These are phyloP conservation scores for Aspergillus fischeri DNA, from an alignment of 2,329 filamentous ascomycete genomes.

Conservation along the genomic window DNA sequence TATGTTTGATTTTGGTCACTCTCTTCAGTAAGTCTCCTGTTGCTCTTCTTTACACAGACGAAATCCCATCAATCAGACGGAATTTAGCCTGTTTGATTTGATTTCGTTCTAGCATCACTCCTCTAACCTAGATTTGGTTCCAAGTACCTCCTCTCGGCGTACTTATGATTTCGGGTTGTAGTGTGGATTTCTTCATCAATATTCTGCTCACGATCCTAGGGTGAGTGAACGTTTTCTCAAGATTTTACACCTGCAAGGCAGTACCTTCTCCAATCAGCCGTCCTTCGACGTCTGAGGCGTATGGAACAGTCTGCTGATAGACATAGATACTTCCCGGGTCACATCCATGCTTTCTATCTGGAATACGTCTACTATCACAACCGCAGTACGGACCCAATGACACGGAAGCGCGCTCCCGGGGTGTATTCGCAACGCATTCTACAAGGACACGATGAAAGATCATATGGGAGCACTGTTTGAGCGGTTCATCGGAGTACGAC, in stretches of 20 bases:
- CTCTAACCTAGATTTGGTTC: background rate
- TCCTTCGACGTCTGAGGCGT: background rate
- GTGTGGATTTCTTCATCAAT: slow-evolving; percentile 62
- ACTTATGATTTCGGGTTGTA: slow-evolving; percentile 61
- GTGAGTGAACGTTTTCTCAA: slow-evolving; percentile 32
- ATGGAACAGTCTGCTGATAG: background rate
- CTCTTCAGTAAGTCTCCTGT: slow-evolving; percentile 38
- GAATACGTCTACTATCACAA: slow-evolving; percentile 81
- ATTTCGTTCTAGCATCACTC: background rate
- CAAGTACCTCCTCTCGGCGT: slow-evolving; percentile 65
- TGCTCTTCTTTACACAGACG: background rate
- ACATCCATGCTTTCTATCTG: slow-evolving; percentile 76
- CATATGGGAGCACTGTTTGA: slow-evolving; percentile 21
- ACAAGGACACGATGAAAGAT: slow-evolving; percentile 22
- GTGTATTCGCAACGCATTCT: slow-evolving; percentile 41
- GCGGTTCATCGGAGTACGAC: background rate
- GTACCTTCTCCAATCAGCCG: too few relatives aligned
- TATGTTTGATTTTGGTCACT: slow-evolving; percentile 45
- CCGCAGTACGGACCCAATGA: slow-evolving; percentile 27
- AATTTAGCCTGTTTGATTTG: background rate
- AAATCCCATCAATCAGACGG: background rate
- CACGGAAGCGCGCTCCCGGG: slow-evolving; percentile 28
- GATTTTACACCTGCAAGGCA: background rate
- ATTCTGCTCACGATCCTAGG: slow-evolving; percentile 63
- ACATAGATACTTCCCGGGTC: slow-evolving; percentile 66